Conservation (phyloP, 306 rosid genomes). For the Neltuma alba region DNA sequence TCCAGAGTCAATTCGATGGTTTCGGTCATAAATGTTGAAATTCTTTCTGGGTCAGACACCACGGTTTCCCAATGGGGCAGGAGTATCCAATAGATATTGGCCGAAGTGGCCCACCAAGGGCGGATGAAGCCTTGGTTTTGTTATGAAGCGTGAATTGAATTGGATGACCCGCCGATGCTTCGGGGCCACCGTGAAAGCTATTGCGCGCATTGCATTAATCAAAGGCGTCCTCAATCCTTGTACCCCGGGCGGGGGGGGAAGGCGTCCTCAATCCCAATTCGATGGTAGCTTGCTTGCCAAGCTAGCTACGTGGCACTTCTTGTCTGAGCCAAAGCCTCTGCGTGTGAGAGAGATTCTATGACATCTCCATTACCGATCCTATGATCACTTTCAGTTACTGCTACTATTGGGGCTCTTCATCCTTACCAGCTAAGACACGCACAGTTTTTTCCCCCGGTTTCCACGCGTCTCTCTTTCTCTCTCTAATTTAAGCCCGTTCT, state of each 20-base stretch:
- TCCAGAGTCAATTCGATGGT: neutral
- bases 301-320: neutral
- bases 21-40: neutral
- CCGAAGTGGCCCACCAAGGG: neutral
- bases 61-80: neutral
- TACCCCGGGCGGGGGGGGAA: no score
- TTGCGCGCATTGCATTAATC: neutral
- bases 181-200: neutral
- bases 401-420: neutral
- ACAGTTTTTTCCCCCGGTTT: no score
- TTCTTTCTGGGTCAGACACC: neutral
- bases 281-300: neutral
- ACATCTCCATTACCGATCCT: neutral
- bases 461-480: neutral
- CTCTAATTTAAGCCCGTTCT: neutral
- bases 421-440: neutral
- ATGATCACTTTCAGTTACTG: neutral
- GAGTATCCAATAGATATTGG: neutral
- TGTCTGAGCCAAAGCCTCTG: neutral
- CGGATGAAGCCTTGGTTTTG: neutral
- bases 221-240: neutral
- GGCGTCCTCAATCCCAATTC: neutral
- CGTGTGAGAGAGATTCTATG: neutral
- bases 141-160: no score
- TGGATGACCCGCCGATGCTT: neutral